Conservation (phyloP, 2,329 filamentous ascomycete genomes). For the Xenosphaeropsis pyriputrescens region DNA sequence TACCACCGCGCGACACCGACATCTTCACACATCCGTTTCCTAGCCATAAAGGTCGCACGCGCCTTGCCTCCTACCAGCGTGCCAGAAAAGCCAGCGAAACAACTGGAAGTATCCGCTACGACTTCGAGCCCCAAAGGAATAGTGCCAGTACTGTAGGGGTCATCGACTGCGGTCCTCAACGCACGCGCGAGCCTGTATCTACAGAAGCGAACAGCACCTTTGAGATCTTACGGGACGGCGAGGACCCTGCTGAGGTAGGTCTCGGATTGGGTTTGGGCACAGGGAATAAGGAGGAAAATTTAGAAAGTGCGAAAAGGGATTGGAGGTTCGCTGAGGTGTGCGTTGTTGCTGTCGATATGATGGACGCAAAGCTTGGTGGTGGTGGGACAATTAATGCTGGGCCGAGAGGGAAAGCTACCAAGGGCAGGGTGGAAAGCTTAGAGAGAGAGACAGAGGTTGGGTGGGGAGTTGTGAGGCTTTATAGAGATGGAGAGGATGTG, state of each 20-base stretch:
- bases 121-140: conserved; percentile 2
- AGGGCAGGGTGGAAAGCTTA: conserved; percentile 62
- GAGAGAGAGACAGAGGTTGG: conserved; percentile 63
- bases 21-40: conserved; percentile 21
- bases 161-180: conserved; percentile 32
- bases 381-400: conserved; percentile 25
- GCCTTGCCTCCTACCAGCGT: not conserved
- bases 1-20: conserved; percentile 29
- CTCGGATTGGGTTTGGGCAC: not conserved
- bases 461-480: conserved; percentile 90
- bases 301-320: conserved; percentile 39
- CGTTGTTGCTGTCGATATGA: conserved; percentile 71
- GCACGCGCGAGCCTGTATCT: not conserved
- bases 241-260: not conserved
- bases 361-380: conserved; percentile 25
- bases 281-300: not conserved
- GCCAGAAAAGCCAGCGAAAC: not conserved
- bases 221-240: not conserved
- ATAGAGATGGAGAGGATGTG: conserved; percentile 70
- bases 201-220: too few species aligned
- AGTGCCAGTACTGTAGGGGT: conserved; percentile 13
- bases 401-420: conserved; percentile 33
- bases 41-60: conserved; percentile 24
- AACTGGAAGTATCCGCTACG: not conserved
- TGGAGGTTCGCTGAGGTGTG: conserved; percentile 71